Evolutionary conservation across 1,284 basidiomycete species (phyloP).

Genomic region (Takashimella tepidaria): DNA sequence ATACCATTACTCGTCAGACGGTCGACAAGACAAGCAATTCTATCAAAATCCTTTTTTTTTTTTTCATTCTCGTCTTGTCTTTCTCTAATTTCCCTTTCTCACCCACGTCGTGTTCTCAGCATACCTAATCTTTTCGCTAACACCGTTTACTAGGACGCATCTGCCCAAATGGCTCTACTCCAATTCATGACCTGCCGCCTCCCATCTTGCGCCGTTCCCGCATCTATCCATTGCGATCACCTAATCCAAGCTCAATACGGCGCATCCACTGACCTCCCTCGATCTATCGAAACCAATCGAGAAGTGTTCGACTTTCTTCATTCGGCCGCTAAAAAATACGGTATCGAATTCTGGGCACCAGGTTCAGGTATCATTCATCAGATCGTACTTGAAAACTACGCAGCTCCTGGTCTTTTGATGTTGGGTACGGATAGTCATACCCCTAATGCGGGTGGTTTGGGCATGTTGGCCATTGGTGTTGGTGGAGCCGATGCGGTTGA

Average conservation of each 20-base stretch:
- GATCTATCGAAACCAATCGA: conserved; percentile 81
- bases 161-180: conserved; percentile 87
- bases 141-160: conserved; percentile 61
- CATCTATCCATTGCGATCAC: conserved; percentile 94
- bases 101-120: neutral
- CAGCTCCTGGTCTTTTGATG: conserved; percentile 62
- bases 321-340: conserved; percentile 91
- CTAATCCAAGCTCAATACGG: conserved; percentile 71
- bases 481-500: conserved; percentile 99
- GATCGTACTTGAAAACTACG: conserved; percentile 97
- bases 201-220: conserved; percentile 74
- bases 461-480: conserved; percentile 97
- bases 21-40: too few relatives aligned
- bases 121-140: neutral
- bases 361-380: conserved; percentile 91
- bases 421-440: conserved; percentile 85
- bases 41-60: too few relatives aligned
- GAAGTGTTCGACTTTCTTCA: conserved; percentile 98
- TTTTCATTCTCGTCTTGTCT: too few relatives aligned
- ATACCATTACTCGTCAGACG: too few relatives aligned
- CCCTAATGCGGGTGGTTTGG: conserved; percentile 95
- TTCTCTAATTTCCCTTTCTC: too few relatives aligned
- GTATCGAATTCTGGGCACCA: conserved; percentile 83
- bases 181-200: conserved; percentile 99
- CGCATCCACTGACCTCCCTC: conserved; percentile 37